These are phyloP conservation scores for Dioszegia aurantiaca DNA, from an alignment of 768 basidiomycete species.

Conservation along the genomic window DNA sequence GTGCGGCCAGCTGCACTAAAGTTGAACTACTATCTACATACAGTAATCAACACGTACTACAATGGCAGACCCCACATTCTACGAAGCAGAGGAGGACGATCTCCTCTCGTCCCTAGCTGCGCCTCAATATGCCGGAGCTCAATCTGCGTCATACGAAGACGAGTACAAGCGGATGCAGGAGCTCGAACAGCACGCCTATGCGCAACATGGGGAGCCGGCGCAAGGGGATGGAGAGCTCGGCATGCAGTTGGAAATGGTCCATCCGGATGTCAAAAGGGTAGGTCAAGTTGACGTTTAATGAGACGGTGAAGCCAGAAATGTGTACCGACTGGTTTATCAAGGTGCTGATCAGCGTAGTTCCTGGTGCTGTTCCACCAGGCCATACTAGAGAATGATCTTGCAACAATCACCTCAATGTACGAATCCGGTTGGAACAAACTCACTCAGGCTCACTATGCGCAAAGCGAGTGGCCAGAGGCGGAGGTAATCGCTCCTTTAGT, in stretches of 20 bases:
- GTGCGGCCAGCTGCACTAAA: too few species aligned
- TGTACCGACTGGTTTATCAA: not conserved
- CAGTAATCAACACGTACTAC: not conserved
- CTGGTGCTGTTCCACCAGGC: constrained; percentile 93
- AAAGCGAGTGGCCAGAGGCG: constrained; percentile 95
- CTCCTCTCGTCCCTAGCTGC: constrained; percentile 42
- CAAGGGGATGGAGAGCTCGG: constrained; percentile 81
- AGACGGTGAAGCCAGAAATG: not conserved
- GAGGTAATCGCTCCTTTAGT: constrained; percentile 92
- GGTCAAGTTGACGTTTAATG: not conserved
- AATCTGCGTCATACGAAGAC: constrained; percentile 28
- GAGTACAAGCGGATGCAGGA: constrained; percentile 40
- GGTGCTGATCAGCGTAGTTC: constrained; percentile 60
- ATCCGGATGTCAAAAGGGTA: constrained; percentile 24
- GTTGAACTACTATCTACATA: too few species aligned
- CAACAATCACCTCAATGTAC: constrained; percentile 87
- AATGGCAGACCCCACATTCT: constrained; percentile 50
- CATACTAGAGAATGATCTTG: constrained; percentile 82
- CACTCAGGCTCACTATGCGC: constrained; percentile 92
- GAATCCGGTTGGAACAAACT: constrained; percentile 96
- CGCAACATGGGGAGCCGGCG: constrained; percentile 54
- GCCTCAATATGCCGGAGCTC: constrained; percentile 17
- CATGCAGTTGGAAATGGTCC: constrained; percentile 43
- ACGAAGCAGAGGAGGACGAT: constrained; percentile 48
- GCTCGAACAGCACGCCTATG: constrained; percentile 38